Percentiles rank a stretch among this genome's conserved stretches.
phyloP scores from a whole-genome alignment of 345 rosid species.

The Sisymbrium irio region DNA sequence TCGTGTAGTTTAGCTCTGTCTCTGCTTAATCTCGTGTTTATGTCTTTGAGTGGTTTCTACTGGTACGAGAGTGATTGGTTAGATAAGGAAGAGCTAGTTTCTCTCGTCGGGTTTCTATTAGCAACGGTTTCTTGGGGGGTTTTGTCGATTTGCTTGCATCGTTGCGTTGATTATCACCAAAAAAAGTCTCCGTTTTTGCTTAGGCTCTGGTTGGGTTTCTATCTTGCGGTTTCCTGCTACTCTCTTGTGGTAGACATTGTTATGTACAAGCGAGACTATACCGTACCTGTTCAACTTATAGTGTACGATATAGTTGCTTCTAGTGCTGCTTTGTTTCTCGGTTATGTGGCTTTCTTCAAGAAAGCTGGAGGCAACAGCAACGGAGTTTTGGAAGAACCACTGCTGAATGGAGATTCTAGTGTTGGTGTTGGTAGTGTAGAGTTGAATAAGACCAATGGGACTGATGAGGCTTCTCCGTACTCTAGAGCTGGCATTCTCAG shows the following conservation, averaged over 20 bases:
- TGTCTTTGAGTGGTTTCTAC: constrained; percentile 56
- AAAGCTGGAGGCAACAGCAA: constrained; percentile 32
- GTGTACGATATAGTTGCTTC: constrained; percentile 42
- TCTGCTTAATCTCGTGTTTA: constrained; percentile 45
- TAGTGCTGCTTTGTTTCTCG: constrained; percentile 43
- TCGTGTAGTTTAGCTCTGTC: constrained; percentile 54
- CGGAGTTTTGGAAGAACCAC: constrained; percentile 44
- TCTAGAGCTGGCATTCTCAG: constrained; percentile 47
- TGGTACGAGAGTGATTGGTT: constrained; percentile 66
- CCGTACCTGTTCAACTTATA: constrained; percentile 36
- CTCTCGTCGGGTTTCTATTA: constrained; percentile 49
- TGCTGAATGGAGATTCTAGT: constrained; percentile 36
- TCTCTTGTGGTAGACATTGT: constrained; percentile 56
- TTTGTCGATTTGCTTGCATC: constrained; percentile 43
- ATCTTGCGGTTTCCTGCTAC: constrained; percentile 53
- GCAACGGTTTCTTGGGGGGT: constrained; percentile 62
- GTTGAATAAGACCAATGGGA: constrained; percentile 35
- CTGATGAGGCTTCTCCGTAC: constrained; percentile 45
- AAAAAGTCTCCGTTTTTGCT: constrained; percentile 51
- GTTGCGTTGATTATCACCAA: constrained; percentile 30
- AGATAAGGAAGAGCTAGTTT: constrained; percentile 42
- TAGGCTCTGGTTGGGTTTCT: constrained; percentile 72
- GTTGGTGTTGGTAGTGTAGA: background rate
- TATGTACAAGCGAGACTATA: constrained; percentile 32
- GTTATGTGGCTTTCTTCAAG: constrained; percentile 46